Base-by-base conservation (phyloP, 306 rosid species). In the Cicer chorassanicum region DNA sequence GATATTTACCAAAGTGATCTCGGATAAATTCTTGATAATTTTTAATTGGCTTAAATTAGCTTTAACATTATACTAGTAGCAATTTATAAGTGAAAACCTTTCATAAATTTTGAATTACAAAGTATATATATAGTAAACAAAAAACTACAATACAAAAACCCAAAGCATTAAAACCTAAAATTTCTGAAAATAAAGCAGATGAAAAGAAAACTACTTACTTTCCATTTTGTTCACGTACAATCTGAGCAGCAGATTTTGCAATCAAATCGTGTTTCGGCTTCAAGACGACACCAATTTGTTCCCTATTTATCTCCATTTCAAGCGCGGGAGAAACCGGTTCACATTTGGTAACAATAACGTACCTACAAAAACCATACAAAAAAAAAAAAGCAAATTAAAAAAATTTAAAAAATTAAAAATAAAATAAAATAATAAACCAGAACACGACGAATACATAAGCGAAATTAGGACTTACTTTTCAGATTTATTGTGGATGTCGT, bases 221-320 rank as follows among this genome's bases (percentile, higher is more conserved):
- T 45, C 81, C 63, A 38, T 82, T 78, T 18, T 94, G 98, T 80
- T 95, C 99, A 0, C 84, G 88, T 2, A 95, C 86, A 53, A 95
- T 95, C 81, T 95, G 99, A 50, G 91, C 91, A 55, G 92, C 99
- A 24, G 97, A 95, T 84, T 92, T 95, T 0, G 98, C 24, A 51
- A 85, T 78, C 59, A 85, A 64, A 14, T 90, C 97, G 49, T 84
- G 96, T 84, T 89, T 95, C 0, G 93, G 96, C 82, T 77, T 92
- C 76, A 89, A 63, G 57, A 85, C 8, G 65, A 86, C 44, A 1
- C 72, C 82, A n/a, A 29, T 1, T 18, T 41, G 80, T 77, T 85
- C 90, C 8, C 78, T 69, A 80, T 79, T 88, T 0, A 94, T 61
- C 85, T 94, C 99, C 65, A 10, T 48, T 70, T 85, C 91, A 7